Evolutionary conservation across 305 asterid species (phyloP).

Genomic region (Solanum chacoense): DNA sequence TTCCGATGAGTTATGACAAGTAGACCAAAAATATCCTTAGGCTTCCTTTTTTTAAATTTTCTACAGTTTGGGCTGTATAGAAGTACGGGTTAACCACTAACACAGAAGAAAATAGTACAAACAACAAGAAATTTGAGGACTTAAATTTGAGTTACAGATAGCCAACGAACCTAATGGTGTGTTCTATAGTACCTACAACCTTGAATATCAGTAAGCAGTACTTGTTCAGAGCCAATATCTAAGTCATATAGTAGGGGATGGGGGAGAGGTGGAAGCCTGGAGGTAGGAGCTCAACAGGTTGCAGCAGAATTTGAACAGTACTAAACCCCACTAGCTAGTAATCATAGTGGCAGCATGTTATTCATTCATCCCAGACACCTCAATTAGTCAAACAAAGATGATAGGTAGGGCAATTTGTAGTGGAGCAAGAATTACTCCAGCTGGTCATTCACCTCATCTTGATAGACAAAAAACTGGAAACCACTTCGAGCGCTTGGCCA

Average conservation of each 20-base stretch:
- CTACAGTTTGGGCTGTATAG: neutral
- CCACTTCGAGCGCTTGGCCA: slow-evolving; percentile 99
- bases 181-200: neutral
- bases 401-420: neutral
- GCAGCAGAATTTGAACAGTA: neutral
- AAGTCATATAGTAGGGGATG: neutral
- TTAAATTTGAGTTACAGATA: neutral
- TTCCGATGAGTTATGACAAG: neutral
- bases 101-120: neutral
- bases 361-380: neutral
- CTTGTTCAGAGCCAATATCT: neutral
- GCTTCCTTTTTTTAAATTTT: neutral
- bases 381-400: neutral
- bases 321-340: neutral
- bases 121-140: neutral
- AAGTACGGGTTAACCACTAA: neutral
- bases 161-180: neutral
- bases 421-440: neutral
- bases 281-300: neutral
- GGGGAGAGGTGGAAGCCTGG: neutral
- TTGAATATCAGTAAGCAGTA: neutral
- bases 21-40: neutral
- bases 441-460: slow-evolving; percentile 57
- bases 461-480: slow-evolving; percentile 76
- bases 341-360: neutral